These are phyloP conservation scores for Ogataea paradorogensis DNA, from an alignment of 805 yeast species.

Conservation along the genomic window DNA sequence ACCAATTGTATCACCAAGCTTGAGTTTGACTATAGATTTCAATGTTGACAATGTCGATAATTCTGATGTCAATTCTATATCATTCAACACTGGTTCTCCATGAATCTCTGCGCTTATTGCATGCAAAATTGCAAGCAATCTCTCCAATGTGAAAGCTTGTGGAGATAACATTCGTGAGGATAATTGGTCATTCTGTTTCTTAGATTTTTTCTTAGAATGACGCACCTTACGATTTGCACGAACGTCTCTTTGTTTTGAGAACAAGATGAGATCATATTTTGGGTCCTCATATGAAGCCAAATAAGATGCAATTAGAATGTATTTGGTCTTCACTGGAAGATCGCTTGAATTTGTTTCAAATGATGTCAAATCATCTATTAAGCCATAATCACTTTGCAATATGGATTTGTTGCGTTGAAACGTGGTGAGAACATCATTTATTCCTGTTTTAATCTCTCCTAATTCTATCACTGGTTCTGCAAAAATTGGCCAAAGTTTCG, in stretches of 20 bases:
- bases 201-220: constrained; percentile 18
- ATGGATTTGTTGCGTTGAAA: constrained; percentile 26
- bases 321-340: constrained; percentile 61
- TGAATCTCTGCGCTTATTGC: constrained; percentile 52
- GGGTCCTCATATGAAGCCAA: constrained; percentile 77
- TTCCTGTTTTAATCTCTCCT: constrained; percentile 20
- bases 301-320: constrained; percentile 75
- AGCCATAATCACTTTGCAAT: constrained; percentile 25
- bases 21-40: constrained; percentile 29
- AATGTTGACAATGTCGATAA: constrained; percentile 35
- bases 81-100: constrained; percentile 33
- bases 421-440: constrained; percentile 29
- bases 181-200: constrained; percentile 40
- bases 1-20: constrained; percentile 45
- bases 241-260: constrained; percentile 59
- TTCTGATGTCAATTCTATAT: constrained; percentile 38
- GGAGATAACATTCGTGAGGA: constrained; percentile 69
- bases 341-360: constrained; percentile 29
- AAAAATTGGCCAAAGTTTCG: constrained; percentile 32
- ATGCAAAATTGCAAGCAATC: constrained; percentile 75
- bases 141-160: constrained; percentile 69
- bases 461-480: constrained; percentile 23
- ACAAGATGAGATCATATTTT: constrained; percentile 63
- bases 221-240: constrained; percentile 39
- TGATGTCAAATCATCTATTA: constrained; percentile 22